Base-by-base conservation (phyloP, 2,329 filamentous ascomycete genomes). In the Pestalotiopsis sp. region DNA sequence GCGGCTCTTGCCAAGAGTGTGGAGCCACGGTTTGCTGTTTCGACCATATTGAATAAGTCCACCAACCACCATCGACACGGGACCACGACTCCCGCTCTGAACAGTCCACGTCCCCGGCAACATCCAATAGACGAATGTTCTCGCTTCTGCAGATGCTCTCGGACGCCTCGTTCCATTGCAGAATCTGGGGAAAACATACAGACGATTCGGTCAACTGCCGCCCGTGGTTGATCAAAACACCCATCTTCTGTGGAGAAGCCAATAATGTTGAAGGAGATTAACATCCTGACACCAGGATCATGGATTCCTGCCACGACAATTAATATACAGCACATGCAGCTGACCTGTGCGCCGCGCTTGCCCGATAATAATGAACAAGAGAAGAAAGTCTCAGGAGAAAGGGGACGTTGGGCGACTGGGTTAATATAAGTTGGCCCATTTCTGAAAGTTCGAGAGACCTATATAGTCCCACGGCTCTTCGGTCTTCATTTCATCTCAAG, bases 41-140 rank as follows among this genome's bases (percentile, higher is more conserved):
- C 39, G 63, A 57, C 41, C 20, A 57, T 23, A 45, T 45, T 13
- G 6, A 9, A 23, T n/a, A 70, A 68, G 69, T 71, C 71, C 71
- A 70, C 71, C 71, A 72, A 72, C 71, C 68, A 57, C 49, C 31
- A 52, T 57, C 9, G 38, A 39, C 27, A n/a, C 65, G 68, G 41
- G 61, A 62, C 66, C 55, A 67, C 45, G 36, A 67, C 61, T 12
- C 45, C 39, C n/a, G 60, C 31, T 65, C 66, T 23, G 20, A 41
- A 68, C 41, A 57, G 36, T 27, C 41, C 57, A 23, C n/a, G 3
- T 23, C 9, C 20, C 7, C 5, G 3, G 25, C 41, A 64, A 13
- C 38, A 64, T 39, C 20, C 38, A 25, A 62, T 67, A 66, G 23
- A 6, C 3, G n/a, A n/a, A 62, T 68, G 69, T 68, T 65, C 64